Evolutionary conservation across 371 early-diverging fungal genomes (phyloP).

Genomic region (Conidiobolus incongruus): DNA sequence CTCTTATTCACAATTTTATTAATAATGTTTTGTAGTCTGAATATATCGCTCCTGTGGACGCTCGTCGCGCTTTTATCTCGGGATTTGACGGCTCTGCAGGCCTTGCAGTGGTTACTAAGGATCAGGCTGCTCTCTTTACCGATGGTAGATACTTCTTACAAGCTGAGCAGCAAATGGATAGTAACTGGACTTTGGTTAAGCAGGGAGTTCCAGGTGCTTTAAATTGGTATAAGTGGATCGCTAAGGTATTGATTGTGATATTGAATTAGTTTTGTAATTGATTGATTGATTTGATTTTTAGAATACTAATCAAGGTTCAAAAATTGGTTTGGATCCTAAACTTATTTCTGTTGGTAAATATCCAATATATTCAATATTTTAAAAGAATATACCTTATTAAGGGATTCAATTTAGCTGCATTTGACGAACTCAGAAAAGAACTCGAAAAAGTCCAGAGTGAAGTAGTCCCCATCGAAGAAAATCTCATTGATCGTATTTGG

Average conservation of each 20-base stretch:
- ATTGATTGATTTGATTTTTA: not conserved
- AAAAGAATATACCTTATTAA: too few relatives aligned
- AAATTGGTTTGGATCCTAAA: conserved; percentile 9
- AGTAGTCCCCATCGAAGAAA: conserved; percentile 27
- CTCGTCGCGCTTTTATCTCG: conserved; percentile 81
- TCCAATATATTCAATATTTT: too few relatives aligned
- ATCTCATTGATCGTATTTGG: conserved; percentile 75
- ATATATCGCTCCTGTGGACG: conserved; percentile 84
- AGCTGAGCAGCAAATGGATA: conserved; percentile 78
- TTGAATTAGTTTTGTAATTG: not conserved
- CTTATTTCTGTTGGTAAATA: conserved; percentile 6
- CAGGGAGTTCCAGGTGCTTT: conserved; percentile 69
- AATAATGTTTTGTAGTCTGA: conserved; percentile 46
- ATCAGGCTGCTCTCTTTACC: conserved; percentile 72
- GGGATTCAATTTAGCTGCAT: conserved; percentile 23
- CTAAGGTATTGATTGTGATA: conserved; percentile 21
- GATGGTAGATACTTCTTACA: conserved; percentile 98
- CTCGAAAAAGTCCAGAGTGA: conserved; percentile 22
- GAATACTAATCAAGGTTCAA: conserved; percentile 5
- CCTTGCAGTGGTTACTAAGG: conserved; percentile 45
- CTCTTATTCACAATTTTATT: not conserved
- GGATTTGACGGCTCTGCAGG: conserved; percentile 97
- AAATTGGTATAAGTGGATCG: conserved; percentile 69
- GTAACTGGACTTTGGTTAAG: conserved; percentile 85
- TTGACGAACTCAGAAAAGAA: conserved; percentile 22